A percentile compares a stretch with the other conserved stretches of the same genome.
Evolutionary conservation across 163 green algal species (phyloP).

Genomic region (Scenedesmus sp.): DNA sequence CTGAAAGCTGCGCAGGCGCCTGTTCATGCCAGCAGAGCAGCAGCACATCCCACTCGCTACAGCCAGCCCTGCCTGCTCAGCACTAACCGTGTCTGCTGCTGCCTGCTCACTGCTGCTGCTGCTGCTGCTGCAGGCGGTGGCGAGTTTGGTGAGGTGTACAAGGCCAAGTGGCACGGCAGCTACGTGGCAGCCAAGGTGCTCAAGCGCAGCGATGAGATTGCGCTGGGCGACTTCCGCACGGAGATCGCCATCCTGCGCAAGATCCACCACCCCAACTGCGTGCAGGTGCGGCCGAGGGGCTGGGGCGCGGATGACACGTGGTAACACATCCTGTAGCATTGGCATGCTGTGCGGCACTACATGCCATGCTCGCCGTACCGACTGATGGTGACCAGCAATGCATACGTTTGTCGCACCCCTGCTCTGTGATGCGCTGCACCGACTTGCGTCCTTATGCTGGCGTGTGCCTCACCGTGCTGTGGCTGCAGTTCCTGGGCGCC

Average conservation of each 20-base stretch:
- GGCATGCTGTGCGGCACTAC: not conserved
- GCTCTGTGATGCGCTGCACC: not conserved
- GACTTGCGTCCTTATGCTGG: not conserved
- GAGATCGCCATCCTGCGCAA: slow-evolving; percentile 89
- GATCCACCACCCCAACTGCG: slow-evolving; percentile 78
- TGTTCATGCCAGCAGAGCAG: not conserved
- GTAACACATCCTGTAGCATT: not conserved
- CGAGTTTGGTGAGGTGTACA: slow-evolving; percentile 95
- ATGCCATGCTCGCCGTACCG: not conserved
- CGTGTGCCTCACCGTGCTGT: not conserved
- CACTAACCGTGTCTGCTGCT: not conserved
- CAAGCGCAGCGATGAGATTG: slow-evolving; percentile 87
- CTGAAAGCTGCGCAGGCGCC: not conserved
- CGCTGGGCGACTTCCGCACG: slow-evolving; percentile 90
- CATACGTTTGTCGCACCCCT: not conserved
- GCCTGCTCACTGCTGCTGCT: not conserved
- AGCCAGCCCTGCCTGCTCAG: not conserved
- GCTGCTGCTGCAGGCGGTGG: slow-evolving; percentile 74
- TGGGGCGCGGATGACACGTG: not conserved
- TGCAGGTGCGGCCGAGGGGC: slow-evolving; percentile 37
- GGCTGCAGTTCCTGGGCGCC: slow-evolving; percentile 87
- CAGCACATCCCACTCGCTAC: not conserved
- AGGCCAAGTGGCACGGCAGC: slow-evolving; percentile 80
- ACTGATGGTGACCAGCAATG: not conserved
- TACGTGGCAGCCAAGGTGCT: slow-evolving; percentile 83